These are phyloP conservation scores for Alternaria angustiovoidea DNA, from an alignment of 2,329 filamentous ascomycete species.

Conservation along the genomic window DNA sequence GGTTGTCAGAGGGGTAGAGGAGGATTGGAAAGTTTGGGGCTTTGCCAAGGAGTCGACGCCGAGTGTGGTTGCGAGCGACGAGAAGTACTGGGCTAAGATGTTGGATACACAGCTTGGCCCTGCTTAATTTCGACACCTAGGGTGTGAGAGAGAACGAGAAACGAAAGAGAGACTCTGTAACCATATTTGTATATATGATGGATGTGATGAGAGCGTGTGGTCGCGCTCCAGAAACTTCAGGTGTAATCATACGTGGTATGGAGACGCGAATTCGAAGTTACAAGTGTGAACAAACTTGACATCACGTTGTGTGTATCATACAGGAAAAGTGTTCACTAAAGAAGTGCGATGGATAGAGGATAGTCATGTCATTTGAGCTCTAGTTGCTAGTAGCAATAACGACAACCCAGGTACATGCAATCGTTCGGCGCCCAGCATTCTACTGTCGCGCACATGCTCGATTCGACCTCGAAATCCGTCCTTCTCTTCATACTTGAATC, in stretches of 20 bases:
- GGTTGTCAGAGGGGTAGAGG: slow-evolving; percentile 57
- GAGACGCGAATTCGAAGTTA: not conserved
- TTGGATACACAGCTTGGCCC: slow-evolving; percentile 26
- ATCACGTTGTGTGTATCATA: not conserved
- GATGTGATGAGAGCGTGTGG: not conserved
- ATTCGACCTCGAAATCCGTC: not conserved
- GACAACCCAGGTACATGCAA: not conserved
- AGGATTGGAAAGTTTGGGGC: slow-evolving; percentile 72
- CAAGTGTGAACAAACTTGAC: not conserved
- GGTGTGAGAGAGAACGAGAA: not conserved
- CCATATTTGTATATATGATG: slow-evolving; percentile 19
- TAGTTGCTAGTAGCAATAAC: slow-evolving; percentile 7
- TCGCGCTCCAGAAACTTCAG: not conserved
- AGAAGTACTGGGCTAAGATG: slow-evolving; percentile 32
- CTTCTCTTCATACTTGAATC: slow-evolving; percentile 5
- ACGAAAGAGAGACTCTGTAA: slow-evolving; percentile 20
- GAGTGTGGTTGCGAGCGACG: slow-evolving; percentile 31
- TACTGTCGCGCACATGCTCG: slow-evolving; percentile 8
- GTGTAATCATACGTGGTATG: not conserved
- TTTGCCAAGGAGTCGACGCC: slow-evolving; percentile 62
- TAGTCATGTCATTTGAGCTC: slow-evolving; percentile 6
- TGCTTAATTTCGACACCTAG: not conserved
- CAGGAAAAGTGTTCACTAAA: not conserved
- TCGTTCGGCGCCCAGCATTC: slow-evolving; percentile 10
- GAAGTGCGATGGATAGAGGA: not conserved